Conservation (phyloP, 2,329 filamentous ascomycete species). For the Pleomassaria siparia region DNA sequence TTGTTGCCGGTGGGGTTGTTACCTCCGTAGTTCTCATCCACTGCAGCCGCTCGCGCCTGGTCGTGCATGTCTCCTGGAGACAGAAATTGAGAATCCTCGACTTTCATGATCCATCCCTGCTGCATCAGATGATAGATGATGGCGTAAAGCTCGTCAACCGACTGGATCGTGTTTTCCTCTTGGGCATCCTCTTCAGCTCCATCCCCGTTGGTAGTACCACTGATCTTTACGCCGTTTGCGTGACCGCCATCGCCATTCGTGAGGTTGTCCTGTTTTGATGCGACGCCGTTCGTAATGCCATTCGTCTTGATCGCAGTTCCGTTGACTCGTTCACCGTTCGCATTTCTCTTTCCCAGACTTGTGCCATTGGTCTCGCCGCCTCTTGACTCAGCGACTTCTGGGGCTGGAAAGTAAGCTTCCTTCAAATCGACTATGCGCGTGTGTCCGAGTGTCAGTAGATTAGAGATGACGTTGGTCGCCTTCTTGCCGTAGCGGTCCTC, state of each 20-base stretch:
- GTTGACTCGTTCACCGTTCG: constrained; percentile 21
- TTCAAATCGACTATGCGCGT: constrained; percentile 69
- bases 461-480: constrained; percentile 73
- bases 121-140: constrained; percentile 57
- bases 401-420: constrained; percentile 59
- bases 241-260: neutral
- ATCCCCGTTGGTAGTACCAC: neutral
- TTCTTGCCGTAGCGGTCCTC: constrained; percentile 73
- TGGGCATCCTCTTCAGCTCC: neutral
- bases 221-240: neutral
- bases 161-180: constrained; percentile 35
- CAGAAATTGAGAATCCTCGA: constrained; percentile 52
- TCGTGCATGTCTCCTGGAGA: constrained; percentile 58
- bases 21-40: constrained; percentile 53
- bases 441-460: constrained; percentile 75
- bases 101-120: constrained; percentile 67
- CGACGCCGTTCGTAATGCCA: constrained; percentile 6
- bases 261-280: neutral
- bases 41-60: constrained; percentile 65
- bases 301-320: constrained; percentile 19
- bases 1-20: constrained; percentile 63
- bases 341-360: constrained; percentile 24
- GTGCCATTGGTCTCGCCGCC: constrained; percentile 25
- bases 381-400: constrained; percentile 35
- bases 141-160: constrained; percentile 44